Percentiles rank a stretch among this genome's conserved stretches.
These are phyloP conservation scores for Sisymbrium irio DNA, from an alignment of 345 rosid species.

Conservation along the genomic window DNA sequence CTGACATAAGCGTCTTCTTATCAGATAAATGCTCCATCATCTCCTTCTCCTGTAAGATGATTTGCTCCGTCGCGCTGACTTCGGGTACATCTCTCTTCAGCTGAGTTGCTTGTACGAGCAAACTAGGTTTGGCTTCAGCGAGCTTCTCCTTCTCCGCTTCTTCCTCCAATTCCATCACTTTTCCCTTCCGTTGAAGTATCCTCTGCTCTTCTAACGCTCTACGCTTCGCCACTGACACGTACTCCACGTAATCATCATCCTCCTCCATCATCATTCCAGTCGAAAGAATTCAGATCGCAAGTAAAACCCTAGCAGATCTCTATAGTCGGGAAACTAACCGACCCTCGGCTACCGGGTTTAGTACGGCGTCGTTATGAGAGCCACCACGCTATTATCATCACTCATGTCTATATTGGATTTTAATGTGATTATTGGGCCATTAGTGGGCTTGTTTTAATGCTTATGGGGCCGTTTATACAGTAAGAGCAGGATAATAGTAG, in stretches of 20 bases:
- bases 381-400: too few species aligned
- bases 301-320: not conserved
- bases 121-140: slow-evolving; percentile 78
- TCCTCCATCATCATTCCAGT: slow-evolving; percentile 50
- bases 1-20: slow-evolving; percentile 80
- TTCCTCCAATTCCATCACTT: slow-evolving; percentile 55
- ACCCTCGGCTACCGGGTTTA: too few species aligned
- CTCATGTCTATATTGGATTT: too few species aligned
- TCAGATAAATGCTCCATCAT: slow-evolving; percentile 88
- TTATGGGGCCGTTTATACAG: not conserved
- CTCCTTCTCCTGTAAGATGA: slow-evolving; percentile 86
- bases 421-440: not conserved
- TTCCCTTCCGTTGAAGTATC: slow-evolving; percentile 77
- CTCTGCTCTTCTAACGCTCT: slow-evolving; percentile 70
- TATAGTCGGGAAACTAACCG: too few species aligned
- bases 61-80: slow-evolving; percentile 70
- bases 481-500: too few species aligned
- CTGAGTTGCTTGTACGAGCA: slow-evolving; percentile 85
- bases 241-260: slow-evolving; percentile 73
- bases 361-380: too few species aligned
- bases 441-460: not conserved
- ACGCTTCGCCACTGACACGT: slow-evolving; percentile 77
- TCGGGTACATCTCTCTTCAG: slow-evolving; percentile 84
- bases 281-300: not conserved
- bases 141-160: slow-evolving; percentile 62